phyloP scores from a whole-genome alignment of 148 eudicot genomes.

The Camellia lanceoleosa region DNA sequence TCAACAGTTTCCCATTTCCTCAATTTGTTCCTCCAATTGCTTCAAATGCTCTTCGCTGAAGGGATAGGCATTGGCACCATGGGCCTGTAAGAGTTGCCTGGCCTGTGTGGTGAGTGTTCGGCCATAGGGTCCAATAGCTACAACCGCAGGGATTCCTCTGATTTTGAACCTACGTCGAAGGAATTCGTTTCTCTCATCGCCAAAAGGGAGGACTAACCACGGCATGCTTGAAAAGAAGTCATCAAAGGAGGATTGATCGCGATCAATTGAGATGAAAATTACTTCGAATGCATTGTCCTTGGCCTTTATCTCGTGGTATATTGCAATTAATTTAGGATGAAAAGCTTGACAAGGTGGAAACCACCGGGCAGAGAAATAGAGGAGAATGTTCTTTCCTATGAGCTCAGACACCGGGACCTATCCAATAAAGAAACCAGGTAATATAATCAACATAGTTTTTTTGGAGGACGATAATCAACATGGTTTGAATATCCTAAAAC shows the following conservation, averaged over 20 bases:
- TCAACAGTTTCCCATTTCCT: constrained; percentile 58
- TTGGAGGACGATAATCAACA: too few species aligned
- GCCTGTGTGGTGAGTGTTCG: constrained; percentile 54
- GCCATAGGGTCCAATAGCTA: constrained; percentile 54
- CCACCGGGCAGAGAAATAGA: constrained; percentile 79
- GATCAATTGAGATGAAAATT: constrained; percentile 66
- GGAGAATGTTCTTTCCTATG: constrained; percentile 59
- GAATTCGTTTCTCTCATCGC: constrained; percentile 38
- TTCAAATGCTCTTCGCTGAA: constrained; percentile 54
- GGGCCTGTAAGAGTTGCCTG: constrained; percentile 38
- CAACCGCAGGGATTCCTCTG: constrained; percentile 51
- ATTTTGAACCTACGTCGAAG: constrained; percentile 52
- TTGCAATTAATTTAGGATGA: constrained; percentile 49
- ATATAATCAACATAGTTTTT: background rate
- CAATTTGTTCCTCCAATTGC: constrained; percentile 45
- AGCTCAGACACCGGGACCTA: constrained; percentile 62
- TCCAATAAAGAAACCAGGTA: background rate
- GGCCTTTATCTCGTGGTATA: constrained; percentile 52
- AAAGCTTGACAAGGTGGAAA: constrained; percentile 82
- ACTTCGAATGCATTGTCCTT: constrained; percentile 49
- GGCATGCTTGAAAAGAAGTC: constrained; percentile 64
- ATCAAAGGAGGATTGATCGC: constrained; percentile 49
- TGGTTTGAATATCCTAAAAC: too few species aligned
- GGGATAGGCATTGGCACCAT: constrained; percentile 66
- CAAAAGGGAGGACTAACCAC: constrained; percentile 71